These are phyloP conservation scores for Stemphylium beticola DNA, from an alignment of 2,329 filamentous ascomycete genomes.

Conservation along the genomic window DNA sequence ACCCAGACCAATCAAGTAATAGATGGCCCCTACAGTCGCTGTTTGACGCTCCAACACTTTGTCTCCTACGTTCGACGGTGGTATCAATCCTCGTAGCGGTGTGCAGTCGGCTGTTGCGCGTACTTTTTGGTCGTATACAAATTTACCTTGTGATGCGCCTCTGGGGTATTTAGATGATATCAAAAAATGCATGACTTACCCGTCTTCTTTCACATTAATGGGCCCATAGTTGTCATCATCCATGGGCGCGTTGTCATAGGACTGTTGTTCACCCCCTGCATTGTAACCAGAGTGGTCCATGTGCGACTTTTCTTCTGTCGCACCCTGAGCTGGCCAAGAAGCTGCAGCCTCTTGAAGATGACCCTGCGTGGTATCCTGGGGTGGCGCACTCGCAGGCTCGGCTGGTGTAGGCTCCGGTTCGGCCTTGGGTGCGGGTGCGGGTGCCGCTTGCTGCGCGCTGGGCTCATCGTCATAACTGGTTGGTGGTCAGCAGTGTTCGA, in stretches of 20 bases:
- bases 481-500: slow-evolving; percentile 17
- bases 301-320: slow-evolving; percentile 33
- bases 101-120: background rate
- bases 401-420: slow-evolving; percentile 30
- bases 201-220: slow-evolving; percentile 86
- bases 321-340: slow-evolving; percentile 26
- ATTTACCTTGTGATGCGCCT: slow-evolving; percentile 36
- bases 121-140: background rate
- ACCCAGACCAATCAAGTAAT: slow-evolving; percentile 6
- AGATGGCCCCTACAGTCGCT: slow-evolving; percentile 2
- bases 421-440: slow-evolving; percentile 27
- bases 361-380: slow-evolving; percentile 23
- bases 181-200: slow-evolving; percentile 66
- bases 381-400: slow-evolving; percentile 25
- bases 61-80: background rate
- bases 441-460: slow-evolving; percentile 37
- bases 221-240: slow-evolving; percentile 54
- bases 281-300: slow-evolving; percentile 41
- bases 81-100: slow-evolving; percentile 1
- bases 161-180: slow-evolving; percentile 7
- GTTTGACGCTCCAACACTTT: slow-evolving; percentile 3
- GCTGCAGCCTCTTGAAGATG: slow-evolving; percentile 21
- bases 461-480: slow-evolving; percentile 51
- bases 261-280: slow-evolving; percentile 38
- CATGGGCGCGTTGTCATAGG: slow-evolving; percentile 39